Conservation (phyloP, 306 rosid genomes). For the Malus orientalis region DNA sequence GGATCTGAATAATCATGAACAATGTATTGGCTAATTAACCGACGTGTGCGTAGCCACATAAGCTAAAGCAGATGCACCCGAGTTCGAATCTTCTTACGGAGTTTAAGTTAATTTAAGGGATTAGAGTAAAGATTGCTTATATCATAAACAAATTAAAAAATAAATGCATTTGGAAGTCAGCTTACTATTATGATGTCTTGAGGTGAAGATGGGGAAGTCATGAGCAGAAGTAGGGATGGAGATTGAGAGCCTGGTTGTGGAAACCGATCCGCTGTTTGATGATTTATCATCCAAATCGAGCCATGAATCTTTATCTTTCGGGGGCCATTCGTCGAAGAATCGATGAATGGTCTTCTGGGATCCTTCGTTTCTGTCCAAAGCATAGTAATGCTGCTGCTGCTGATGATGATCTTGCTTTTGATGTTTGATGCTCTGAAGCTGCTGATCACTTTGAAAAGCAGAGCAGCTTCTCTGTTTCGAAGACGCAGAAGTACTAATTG, state of each 20-base stretch:
- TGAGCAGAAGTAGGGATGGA: constrained; percentile 70
- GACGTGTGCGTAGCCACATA: not conserved
- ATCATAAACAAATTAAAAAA: not conserved
- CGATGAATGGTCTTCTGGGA: constrained; percentile 80
- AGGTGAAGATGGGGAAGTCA: constrained; percentile 56
- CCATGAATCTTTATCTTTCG: constrained; percentile 60
- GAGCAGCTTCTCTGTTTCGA: constrained; percentile 60
- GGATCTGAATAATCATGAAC: not conserved
- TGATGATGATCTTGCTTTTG: constrained; percentile 18
- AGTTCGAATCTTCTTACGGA: too few relatives aligned
- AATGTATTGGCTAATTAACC: not conserved
- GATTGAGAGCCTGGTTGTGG: constrained; percentile 81
- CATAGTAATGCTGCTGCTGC: constrained; percentile 20
- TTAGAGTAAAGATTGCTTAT: not conserved
- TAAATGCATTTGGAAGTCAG: not conserved
- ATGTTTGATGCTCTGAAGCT: constrained; percentile 52
- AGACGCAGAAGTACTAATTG: constrained; percentile 64
- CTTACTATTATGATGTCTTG: constrained; percentile 42
- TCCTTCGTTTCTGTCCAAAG: constrained; percentile 44
- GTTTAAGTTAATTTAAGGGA: not conserved
- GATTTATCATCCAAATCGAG: constrained; percentile 78
- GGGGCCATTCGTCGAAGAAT: constrained; percentile 93
- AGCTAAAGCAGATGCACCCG: not conserved
- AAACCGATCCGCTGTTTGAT: constrained; percentile 37
- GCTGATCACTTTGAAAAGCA: constrained; percentile 55